These are phyloP conservation scores for Hamiltosporidium tvaerminnensis DNA, from an alignment of 371 early-diverging fungal genomes.

Conservation along the genomic window DNA sequence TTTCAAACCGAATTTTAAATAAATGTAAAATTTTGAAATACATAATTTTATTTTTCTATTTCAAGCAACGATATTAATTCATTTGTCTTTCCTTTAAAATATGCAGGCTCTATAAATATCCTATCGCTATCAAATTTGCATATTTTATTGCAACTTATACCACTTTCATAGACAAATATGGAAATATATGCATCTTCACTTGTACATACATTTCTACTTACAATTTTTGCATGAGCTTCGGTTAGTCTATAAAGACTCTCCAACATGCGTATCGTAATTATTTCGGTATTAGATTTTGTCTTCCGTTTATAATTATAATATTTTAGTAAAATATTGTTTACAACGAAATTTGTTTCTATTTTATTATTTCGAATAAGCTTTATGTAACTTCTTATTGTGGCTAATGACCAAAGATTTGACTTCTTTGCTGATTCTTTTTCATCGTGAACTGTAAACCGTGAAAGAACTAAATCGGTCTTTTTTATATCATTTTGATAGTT, in stretches of 20 bases:
- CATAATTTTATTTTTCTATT: too few relatives aligned
- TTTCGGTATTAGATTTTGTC: slow-evolving; percentile 58
- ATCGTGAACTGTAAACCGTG: neutral
- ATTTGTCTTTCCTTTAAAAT: neutral
- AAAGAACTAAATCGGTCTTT: neutral
- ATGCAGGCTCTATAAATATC: neutral
- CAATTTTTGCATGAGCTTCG: slow-evolving; percentile 93
- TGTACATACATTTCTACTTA: slow-evolving; percentile 72
- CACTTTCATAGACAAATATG: slow-evolving; percentile 53
- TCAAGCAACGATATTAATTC: neutral
- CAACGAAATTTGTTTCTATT: slow-evolving; percentile 12
- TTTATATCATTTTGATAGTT: slow-evolving; percentile 64
- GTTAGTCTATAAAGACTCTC: slow-evolving; percentile 92
- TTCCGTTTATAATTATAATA: slow-evolving; percentile 43
- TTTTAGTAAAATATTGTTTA: slow-evolving; percentile 5
- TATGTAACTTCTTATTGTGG: slow-evolving; percentile 19
- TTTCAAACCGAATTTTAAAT: too few relatives aligned
- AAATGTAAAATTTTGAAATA: too few relatives aligned
- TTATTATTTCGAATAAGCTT: slow-evolving; percentile 15
- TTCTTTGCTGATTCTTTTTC: slow-evolving; percentile 12
- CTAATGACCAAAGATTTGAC: slow-evolving; percentile 4
- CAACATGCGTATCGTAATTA: slow-evolving; percentile 88
- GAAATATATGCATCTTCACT: slow-evolving; percentile 81
- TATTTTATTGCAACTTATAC: neutral
- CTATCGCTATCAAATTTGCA: neutral